Evolutionary conservation across 352 stramenopile genomes (phyloP).

Genomic region (Phytophthora syringae): DNA sequence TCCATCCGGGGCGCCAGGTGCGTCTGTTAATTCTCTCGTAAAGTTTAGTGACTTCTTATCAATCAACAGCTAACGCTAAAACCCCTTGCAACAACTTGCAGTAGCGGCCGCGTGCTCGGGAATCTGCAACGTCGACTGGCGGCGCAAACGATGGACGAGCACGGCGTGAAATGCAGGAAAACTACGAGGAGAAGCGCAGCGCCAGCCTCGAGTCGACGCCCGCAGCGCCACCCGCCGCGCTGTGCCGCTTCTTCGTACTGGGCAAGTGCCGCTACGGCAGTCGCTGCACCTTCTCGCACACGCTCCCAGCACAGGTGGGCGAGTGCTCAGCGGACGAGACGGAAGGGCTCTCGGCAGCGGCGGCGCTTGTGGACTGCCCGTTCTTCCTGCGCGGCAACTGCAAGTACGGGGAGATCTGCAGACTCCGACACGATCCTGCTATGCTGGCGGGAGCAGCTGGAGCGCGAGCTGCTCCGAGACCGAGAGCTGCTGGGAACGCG

Average conservation of each 20-base stretch:
- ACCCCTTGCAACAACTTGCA: too few relatives aligned
- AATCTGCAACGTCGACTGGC: conserved; percentile 22
- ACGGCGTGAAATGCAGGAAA: conserved; percentile 1
- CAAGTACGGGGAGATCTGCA: conserved; percentile 76
- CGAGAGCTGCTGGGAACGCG: conserved; percentile 1
- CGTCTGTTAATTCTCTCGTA: conserved; percentile 10
- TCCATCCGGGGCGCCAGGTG: conserved; percentile 24
- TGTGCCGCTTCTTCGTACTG: conserved; percentile 84
- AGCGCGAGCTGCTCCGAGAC: conserved; percentile 1
- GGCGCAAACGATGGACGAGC: conserved; percentile 8
- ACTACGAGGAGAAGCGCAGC: conserved; percentile 27
- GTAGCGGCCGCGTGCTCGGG: conserved; percentile 9
- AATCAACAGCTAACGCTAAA: too few relatives aligned
- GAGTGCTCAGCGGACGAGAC: conserved; percentile 43
- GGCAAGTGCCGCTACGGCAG: conserved; percentile 78
- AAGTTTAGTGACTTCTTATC: background rate
- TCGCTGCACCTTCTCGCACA: conserved; percentile 78
- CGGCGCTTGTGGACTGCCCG: conserved; percentile 72
- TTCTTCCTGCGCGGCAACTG: conserved; percentile 81
- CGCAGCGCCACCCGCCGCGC: conserved; percentile 33
- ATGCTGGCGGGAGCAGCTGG: conserved; percentile 6
- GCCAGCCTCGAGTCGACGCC: background rate
- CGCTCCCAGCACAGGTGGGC: conserved; percentile 36
- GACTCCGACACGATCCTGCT: conserved; percentile 55
- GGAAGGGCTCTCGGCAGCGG: conserved; percentile 49